These are phyloP conservation scores for Capronia epimyces DNA, from an alignment of 2,329 filamentous ascomycete species.

Conservation along the genomic window DNA sequence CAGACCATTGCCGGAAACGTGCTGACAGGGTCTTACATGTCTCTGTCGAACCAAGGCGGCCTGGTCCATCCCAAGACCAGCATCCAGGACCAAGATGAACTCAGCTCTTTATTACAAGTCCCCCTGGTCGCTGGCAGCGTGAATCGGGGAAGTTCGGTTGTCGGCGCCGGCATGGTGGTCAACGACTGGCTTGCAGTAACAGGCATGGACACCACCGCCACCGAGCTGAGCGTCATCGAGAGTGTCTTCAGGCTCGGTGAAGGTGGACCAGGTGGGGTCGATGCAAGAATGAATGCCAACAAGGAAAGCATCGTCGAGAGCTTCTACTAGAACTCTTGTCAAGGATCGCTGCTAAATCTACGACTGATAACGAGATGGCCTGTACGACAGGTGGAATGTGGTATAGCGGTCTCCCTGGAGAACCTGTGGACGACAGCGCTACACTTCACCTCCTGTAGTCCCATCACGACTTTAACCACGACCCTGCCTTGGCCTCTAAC, in stretches of 20 bases:
- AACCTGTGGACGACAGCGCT: too few relatives aligned
- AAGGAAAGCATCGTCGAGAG: conserved; percentile 99
- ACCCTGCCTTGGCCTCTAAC: too few relatives aligned
- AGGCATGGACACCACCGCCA: conserved; percentile 91
- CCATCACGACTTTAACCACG: too few relatives aligned
- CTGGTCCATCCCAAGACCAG: conserved; percentile 96
- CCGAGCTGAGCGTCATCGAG: conserved; percentile 93
- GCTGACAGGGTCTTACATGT: conserved; percentile 93
- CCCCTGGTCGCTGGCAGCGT: conserved; percentile 90
- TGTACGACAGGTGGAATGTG: too few relatives aligned
- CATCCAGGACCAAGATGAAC: conserved; percentile 96
- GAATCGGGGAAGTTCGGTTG: conserved; percentile 86
- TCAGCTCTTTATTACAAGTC: conserved; percentile 87
- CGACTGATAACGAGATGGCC: not conserved
- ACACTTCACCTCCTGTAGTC: too few relatives aligned
- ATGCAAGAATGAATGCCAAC: conserved; percentile 63
- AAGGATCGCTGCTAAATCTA: not conserved
- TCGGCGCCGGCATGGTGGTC: conserved; percentile 95
- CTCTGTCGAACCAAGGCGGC: conserved; percentile 88
- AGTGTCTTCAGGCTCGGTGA: conserved; percentile 92
- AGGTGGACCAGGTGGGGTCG: conserved; percentile 59
- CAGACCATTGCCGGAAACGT: conserved; percentile 98
- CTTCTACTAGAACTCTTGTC: conserved; percentile 65
- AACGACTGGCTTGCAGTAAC: conserved; percentile 97
- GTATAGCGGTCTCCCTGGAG: too few relatives aligned